A percentile compares a stretch with the other conserved stretches of the same genome.
Evolutionary conservation across 805 yeast genomes (phyloP).

Genomic region (Vanderwaltozyma verrucispora): DNA sequence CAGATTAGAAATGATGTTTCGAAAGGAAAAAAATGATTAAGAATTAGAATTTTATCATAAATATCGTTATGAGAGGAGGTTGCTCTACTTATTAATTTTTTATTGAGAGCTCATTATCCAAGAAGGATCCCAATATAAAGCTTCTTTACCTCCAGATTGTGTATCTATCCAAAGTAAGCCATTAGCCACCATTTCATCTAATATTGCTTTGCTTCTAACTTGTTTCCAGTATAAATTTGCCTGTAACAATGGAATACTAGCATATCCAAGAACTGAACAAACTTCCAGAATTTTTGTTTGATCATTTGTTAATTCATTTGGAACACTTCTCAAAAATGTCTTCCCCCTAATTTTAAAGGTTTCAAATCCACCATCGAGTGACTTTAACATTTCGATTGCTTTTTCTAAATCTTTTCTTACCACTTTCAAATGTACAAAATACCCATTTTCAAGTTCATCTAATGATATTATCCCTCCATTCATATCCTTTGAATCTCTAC

Average conservation of each 20-base stretch:
- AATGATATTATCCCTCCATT: constrained; percentile 78
- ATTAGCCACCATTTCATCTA: constrained; percentile 69
- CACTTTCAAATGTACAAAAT: constrained; percentile 26
- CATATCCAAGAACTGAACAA: constrained; percentile 69
- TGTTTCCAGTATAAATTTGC: constrained; percentile 74
- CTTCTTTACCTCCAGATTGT: constrained; percentile 33
- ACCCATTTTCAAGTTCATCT: constrained; percentile 34
- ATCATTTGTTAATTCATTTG: constrained; percentile 55
- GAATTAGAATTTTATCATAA: too few relatives aligned
- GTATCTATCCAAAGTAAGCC: constrained; percentile 85
- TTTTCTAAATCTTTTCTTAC: constrained; percentile 43
- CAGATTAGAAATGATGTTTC: too few relatives aligned
- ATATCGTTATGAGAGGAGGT: too few relatives aligned
- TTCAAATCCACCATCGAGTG: constrained; percentile 64
- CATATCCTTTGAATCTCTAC: constrained; percentile 54
- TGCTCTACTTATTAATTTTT: too few relatives aligned
- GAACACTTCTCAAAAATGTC: constrained; percentile 51
- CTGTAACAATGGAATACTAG: constrained; percentile 47
- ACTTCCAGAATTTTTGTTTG: constrained; percentile 63
- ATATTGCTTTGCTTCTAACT: constrained; percentile 47
- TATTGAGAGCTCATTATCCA: constrained; percentile 47
- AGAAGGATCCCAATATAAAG: constrained; percentile 62
- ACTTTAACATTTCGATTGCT: constrained; percentile 42
- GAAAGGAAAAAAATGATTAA: too few relatives aligned
- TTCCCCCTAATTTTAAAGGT: constrained; percentile 42